A percentile compares a stretch with the other conserved stretches of the same genome.
These are phyloP conservation scores for Thelonectria discophora DNA, from an alignment of 2,329 filamentous ascomycete genomes.

Conservation along the genomic window DNA sequence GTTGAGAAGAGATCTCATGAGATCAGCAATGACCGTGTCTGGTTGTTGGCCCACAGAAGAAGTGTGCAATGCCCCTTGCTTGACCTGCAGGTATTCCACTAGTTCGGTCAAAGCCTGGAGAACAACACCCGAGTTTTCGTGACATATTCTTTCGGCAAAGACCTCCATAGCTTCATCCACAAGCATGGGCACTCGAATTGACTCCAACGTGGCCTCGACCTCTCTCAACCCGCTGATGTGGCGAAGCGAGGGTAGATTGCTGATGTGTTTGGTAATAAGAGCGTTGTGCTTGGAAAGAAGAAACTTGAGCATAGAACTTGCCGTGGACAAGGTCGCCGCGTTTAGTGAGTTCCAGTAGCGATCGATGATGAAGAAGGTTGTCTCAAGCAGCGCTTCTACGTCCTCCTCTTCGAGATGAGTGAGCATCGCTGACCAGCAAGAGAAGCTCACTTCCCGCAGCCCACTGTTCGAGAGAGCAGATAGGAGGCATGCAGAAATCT, in stretches of 20 bases:
- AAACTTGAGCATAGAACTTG: constrained; percentile 69
- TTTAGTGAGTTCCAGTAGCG: constrained; percentile 80
- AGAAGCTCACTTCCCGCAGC: constrained; percentile 81
- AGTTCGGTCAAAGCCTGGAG: constrained; percentile 83
- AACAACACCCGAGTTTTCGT: constrained; percentile 88
- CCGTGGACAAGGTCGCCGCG: constrained; percentile 64
- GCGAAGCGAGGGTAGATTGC: constrained; percentile 80
- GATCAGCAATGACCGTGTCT: constrained; percentile 73
- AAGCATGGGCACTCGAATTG: constrained; percentile 62
- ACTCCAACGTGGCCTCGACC: constrained; percentile 71
- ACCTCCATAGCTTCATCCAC: constrained; percentile 71
- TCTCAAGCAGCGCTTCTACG: constrained; percentile 81
- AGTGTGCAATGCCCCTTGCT: constrained; percentile 82
- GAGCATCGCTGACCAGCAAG: constrained; percentile 85
- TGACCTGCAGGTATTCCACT: constrained; percentile 72
- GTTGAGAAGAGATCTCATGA: constrained; percentile 84
- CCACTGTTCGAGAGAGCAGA: constrained; percentile 79
- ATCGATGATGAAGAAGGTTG: constrained; percentile 87
- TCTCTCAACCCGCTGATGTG: constrained; percentile 74
- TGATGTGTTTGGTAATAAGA: constrained; percentile 72
- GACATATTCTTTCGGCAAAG: constrained; percentile 77
- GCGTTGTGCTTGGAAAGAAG: constrained; percentile 70
- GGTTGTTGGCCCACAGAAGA: constrained; percentile 86
- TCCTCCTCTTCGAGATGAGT: constrained; percentile 79
- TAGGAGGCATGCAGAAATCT: constrained; percentile 92